phyloP scores from a whole-genome alignment of 148 eudicot genomes.

The Rhododendron vialii region DNA sequence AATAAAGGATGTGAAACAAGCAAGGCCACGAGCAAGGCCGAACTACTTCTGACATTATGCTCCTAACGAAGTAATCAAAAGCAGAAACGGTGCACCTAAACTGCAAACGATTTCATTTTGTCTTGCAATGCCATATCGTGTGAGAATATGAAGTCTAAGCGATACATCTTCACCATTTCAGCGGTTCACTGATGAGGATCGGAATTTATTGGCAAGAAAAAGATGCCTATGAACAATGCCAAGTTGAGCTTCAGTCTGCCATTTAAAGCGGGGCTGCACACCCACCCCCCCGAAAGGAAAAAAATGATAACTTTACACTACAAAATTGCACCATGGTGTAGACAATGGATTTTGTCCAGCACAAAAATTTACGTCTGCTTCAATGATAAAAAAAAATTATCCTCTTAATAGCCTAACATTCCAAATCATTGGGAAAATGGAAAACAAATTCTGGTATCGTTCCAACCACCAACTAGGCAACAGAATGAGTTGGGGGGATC shows the following conservation, averaged over 20 bases:
- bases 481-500: neutral
- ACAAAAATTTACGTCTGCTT: neutral
- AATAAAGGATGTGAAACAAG: neutral
- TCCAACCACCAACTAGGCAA: neutral
- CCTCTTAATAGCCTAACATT: neutral
- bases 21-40: neutral
- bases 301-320: neutral
- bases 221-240: neutral
- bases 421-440: neutral
- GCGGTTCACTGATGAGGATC: neutral
- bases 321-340: neutral
- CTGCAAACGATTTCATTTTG: neutral
- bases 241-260: neutral
- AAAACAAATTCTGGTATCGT: neutral
- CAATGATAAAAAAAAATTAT: neutral
- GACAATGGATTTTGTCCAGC: neutral
- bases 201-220: neutral
- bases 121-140: neutral
- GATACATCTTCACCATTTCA: neutral
- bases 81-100: neutral
- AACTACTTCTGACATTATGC: neutral
- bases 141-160: neutral
- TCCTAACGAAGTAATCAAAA: neutral
- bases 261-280: neutral
- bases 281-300: neutral